Conservation (phyloP, 805 yeast species). For the Metschnikowia similis region DNA sequence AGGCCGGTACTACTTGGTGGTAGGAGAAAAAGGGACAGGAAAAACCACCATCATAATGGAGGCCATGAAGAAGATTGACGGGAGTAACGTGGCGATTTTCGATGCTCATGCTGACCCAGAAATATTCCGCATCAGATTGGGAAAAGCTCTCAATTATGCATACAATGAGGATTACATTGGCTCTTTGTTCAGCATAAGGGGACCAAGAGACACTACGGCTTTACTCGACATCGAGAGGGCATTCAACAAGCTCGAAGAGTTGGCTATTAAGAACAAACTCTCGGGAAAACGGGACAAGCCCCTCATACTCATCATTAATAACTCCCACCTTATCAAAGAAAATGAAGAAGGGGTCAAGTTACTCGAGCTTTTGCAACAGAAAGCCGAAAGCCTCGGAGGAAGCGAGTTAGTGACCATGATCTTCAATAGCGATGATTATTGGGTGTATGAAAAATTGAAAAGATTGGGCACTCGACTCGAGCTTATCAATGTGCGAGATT, state of each 20-base stretch:
- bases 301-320: conserved; percentile 64
- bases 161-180: conserved; percentile 82
- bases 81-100: conserved; percentile 61
- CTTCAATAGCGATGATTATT: conserved; percentile 79
- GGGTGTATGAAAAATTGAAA: conserved; percentile 78
- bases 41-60: conserved; percentile 73
- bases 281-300: conserved; percentile 45
- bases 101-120: conserved; percentile 89
- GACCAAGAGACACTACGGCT: conserved; percentile 84
- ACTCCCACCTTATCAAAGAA: conserved; percentile 69
- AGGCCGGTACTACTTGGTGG: conserved; percentile 67
- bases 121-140: conserved; percentile 69
- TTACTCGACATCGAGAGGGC: conserved; percentile 79
- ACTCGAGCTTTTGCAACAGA: conserved; percentile 74
- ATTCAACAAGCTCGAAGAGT: conserved; percentile 67
- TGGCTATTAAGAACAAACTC: conserved; percentile 51
- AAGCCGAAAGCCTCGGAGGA: conserved; percentile 75
- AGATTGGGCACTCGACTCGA: conserved; percentile 70
- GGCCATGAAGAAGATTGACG: conserved; percentile 59
- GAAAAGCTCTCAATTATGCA: conserved; percentile 68
- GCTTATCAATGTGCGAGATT: conserved; percentile 63
- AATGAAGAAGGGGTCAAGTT: conserved; percentile 70
- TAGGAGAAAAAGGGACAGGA: conserved; percentile 88
- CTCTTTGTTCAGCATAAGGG: conserved; percentile 70
- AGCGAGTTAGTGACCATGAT: conserved; percentile 66